Evolutionary conservation across 2,329 filamentous ascomycete genomes (phyloP).

Genomic region (Colletotrichum salicis): DNA sequence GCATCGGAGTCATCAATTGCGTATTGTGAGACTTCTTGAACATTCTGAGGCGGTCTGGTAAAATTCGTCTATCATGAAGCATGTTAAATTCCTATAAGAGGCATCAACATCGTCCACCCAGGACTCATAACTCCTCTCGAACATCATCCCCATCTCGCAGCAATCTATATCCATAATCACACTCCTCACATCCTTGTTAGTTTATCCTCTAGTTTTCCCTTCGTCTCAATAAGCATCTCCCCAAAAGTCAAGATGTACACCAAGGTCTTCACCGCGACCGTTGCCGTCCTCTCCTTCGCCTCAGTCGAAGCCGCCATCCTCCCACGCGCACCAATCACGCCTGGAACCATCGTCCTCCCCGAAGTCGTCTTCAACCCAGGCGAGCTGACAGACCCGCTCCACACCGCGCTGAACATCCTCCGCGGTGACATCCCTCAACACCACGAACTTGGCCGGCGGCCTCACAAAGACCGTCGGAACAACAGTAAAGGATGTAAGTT

Average conservation of each 20-base stretch:
- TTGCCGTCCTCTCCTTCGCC: not conserved
- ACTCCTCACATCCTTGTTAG: not conserved
- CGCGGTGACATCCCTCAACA: not conserved
- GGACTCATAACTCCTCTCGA: not conserved
- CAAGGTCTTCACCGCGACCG: not conserved
- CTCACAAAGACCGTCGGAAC: not conserved
- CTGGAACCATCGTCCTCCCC: not conserved
- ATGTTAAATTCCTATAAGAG: not conserved
- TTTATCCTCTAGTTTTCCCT: too few species aligned
- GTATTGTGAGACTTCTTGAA: not conserved
- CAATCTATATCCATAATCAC: not conserved
- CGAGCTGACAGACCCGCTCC: not conserved
- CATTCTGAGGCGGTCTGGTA: not conserved
- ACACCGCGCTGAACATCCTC: not conserved
- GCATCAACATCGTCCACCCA: not conserved
- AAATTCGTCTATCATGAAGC: not conserved
- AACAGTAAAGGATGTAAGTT: conserved; percentile 2
- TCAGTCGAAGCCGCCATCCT: not conserved
- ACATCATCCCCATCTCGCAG: not conserved
- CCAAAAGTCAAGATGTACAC: not conserved
- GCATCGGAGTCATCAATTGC: not conserved
- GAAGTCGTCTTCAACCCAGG: conserved; percentile 11
- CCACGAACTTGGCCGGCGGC: not conserved
- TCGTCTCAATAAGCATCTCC: not conserved
- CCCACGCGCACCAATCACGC: conserved; percentile 2